Evolutionary conservation across 345 rosid genomes (phyloP), one percentile per base, ranked within the genome.

Genomic region (Carallia pectinifolia): DNA sequence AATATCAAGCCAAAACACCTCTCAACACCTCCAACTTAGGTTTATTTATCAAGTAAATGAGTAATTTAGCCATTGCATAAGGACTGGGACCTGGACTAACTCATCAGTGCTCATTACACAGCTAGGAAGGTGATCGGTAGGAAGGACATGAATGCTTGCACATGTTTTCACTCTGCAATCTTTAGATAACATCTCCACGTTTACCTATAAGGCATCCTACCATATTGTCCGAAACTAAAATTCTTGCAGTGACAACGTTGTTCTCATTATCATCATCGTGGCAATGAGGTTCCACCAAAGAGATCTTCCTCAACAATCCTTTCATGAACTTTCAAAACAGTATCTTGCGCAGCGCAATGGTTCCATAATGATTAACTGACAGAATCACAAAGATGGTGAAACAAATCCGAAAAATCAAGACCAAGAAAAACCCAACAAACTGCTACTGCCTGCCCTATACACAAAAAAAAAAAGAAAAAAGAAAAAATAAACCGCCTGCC

Each of bases 281-380:
- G 65, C 80, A 64, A n/a, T n/a, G n/a, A n/a, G n/a, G n/a, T 77
- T 58, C 87, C 87, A 71, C 81, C 84, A 53, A 73, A 71, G 56
- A 75, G 65, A 74, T 86, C 86, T 34, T 85, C 88, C 75, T 75
- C 86, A 56, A 77, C 72, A 36, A 88, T 79, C 73, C 81, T 58
- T 58, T 80, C 80, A 30, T 88, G 90, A 77, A 88, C 85, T 75
- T 77, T 86, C 73, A 86, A 63, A 12, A 83, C 83, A 7, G 90
- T 90, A 76, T 85, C 85, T 65, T 86, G 93, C 18, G 93, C 88
- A 68, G 87, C 81, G 64, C 90, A 86, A 30, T 76, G 82, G 84
- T 40, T 77, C 82, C 79, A 73, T 66, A n/a, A 44, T 3, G 16
- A 44, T 44, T 44, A 10, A 44, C 16, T 0, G 50, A 44, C 17